Base-by-base conservation (phyloP, 768 basidiomycete genomes). In the Coprinellus micaceus region DNA sequence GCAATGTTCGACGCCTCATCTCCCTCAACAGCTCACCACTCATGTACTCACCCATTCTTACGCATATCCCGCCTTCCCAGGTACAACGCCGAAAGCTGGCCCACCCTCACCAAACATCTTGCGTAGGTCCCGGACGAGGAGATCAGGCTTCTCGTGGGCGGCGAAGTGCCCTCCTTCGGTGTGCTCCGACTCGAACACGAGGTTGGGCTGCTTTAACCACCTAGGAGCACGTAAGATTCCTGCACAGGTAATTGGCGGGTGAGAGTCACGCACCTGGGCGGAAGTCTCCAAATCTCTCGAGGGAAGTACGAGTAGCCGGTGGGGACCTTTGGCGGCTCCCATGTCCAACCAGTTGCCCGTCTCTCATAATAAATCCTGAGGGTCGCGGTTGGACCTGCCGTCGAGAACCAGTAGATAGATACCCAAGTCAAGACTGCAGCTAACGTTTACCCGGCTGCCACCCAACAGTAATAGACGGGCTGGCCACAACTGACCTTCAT, bases 361-460 rank as follows among this genome's bases (percentile, higher is more conserved):
- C 65, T 33, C 60, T 86, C 84, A 58, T 79, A 84, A 66, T 85
- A 86, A 15, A 85, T 82, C 3, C 83, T 73, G 2, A 78, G 30
- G 0, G 84, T 77, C 0, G 84, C 82, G 2, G 82, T 73, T 2
- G 85, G 83, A 0, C 84, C 83, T 0, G 77, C 74, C 2, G 78
- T 76, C 4, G 83, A 84, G 67, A 85, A 84, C 72, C 74, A 78
- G 60, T 82, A 84, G 15, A 84, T 71, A 1, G 82, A 83, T 4
- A 83, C 64, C 83, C 84, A 86, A 0, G 81, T 82, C 28, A 86
- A 60, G 1, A 85, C 84, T 84, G 59, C 19, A 13, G 13, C 26
- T 13, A 4, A 15, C 5, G 29, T 1, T 33, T 36, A 46, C 10
- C 4, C 40, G 41, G 12, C n/a, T n/a, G n/a, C n/a, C n/a, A n/a